Conservation (phyloP, 805 yeast species). For the Starmera dryadoides region DNA sequence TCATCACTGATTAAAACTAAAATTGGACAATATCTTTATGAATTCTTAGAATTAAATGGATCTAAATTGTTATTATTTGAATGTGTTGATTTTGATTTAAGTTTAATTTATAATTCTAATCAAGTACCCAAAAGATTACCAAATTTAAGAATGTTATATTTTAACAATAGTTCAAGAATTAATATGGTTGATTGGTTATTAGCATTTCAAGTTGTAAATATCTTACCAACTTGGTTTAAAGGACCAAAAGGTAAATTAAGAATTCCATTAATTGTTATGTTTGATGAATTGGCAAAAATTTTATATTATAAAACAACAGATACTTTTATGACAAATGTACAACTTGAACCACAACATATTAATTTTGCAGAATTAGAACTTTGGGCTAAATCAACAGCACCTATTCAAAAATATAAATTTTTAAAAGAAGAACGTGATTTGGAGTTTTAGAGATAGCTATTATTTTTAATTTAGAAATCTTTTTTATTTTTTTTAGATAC, state of each 20-base stretch:
- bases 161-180: slow-evolving; percentile 18
- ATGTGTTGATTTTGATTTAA: slow-evolving; percentile 12
- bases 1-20: background rate
- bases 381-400: too few relatives aligned
- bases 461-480: background rate
- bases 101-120: slow-evolving; percentile 8
- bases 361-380: too few relatives aligned
- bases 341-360: too few relatives aligned
- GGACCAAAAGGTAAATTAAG: background rate
- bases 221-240: slow-evolving; percentile 2
- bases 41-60: slow-evolving; percentile 3
- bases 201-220: slow-evolving; percentile 10
- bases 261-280: slow-evolving; percentile 10
- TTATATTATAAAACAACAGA: slow-evolving; percentile 6
- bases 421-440: background rate
- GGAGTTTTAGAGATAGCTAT: background rate
- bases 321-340: too few relatives aligned
- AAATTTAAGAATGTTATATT: slow-evolving; percentile 14
- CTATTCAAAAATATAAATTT: background rate
- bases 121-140: slow-evolving; percentile 8
- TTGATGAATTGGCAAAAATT: slow-evolving; percentile 11
- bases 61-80: slow-evolving; percentile 10
- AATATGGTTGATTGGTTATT: slow-evolving; percentile 13
- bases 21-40: slow-evolving; percentile 4
- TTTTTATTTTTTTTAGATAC: slow-evolving; percentile 6